Evolutionary conservation across 2,329 filamentous ascomycete species (phyloP), one percentile per base, ranked within the genome.

Genomic region (Fusarium poae): DNA sequence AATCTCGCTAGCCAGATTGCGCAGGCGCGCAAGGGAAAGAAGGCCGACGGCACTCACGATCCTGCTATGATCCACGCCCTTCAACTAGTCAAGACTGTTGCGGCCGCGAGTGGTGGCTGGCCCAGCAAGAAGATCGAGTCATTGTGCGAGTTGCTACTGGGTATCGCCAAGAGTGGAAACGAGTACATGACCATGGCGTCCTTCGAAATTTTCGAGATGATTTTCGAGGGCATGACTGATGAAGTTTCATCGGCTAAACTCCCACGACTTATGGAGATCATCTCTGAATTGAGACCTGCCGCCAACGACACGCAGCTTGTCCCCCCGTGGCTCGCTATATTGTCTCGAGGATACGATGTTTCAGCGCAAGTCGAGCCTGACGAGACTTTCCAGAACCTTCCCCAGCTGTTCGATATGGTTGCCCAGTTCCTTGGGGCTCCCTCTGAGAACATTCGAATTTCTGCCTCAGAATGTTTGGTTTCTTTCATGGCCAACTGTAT

Each of bases 161-260:
- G 90, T 71, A 97, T 98, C 65, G 95, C 95, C 30, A 91, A 91
- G 76, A 94, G 92, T 11, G 96, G 89, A 78, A 97, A 97, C 78
- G 94, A 98, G 77, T 97, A 95, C 78, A 90, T 99, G 84, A 97
- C 94, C 32, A 97, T 98, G 91, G 91, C 93, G 13, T 92, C 94
- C 0, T 97, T 99, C 74, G 95, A 97, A 70, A 95, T 98, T 6
- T 99, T 99, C 74, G 96, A 99, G 79, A 91, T 97, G 78, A 97
- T 98, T 44, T 98, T 99, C 71, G 91, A 92, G 73, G 92, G 94
- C 10, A 94, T 99, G 91, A 88, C 90, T 18, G 91, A 94, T 70
- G 93, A 97, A 71, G 86, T 94, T 49, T 92, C 94, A 0, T 97
- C 94, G 4, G 88, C 93, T 1, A 99, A 98, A 81, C 85, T 99